A percentile compares a stretch with the other conserved stretches of the same genome.
Conservation (phyloP, 148 eudicot genomes). For the Rhododendron griersonianum region DNA sequence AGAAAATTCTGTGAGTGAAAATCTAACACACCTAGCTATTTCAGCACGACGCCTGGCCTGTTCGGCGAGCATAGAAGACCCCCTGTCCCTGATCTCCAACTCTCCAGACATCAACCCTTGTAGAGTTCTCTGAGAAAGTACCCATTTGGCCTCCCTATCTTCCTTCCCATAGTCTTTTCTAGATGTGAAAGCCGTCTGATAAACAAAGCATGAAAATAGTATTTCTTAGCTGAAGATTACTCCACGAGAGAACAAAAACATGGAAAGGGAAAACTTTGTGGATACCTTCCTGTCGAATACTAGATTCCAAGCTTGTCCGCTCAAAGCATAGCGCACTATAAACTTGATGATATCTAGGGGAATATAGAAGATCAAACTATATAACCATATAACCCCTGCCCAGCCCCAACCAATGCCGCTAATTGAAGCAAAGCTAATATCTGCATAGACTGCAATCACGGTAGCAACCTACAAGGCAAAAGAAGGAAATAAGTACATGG, state of each 20-base stretch:
- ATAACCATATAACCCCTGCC: conserved; percentile 99
- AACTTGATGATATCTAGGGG: conserved; percentile 93
- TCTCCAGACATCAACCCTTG: conserved; percentile 42
- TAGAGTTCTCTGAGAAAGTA: conserved; percentile 49
- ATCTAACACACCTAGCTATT: conserved; percentile 48
- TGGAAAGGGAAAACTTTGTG: neutral
- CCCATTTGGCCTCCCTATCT: conserved; percentile 60
- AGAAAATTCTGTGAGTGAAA: neutral
- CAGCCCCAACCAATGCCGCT: conserved; percentile 99
- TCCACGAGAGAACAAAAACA: neutral
- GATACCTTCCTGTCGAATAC: conserved; percentile 92
- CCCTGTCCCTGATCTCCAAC: conserved; percentile 23
- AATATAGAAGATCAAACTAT: conserved; percentile 65
- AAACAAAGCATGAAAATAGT: neutral
- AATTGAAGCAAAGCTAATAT: conserved; percentile 87
- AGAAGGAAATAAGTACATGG: neutral
- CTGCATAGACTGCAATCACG: conserved; percentile 91
- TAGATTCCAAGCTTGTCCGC: conserved; percentile 99
- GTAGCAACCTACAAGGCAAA: conserved; percentile 72
- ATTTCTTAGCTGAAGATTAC: neutral
- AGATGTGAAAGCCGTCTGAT: conserved; percentile 61
- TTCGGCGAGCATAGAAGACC: conserved; percentile 49
- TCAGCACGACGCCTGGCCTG: conserved; percentile 74
- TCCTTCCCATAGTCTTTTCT: conserved; percentile 62
- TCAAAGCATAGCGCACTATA: conserved; percentile 70